Conservation (phyloP, 2,329 filamentous ascomycete species). For the Huntiella decipiens region DNA sequence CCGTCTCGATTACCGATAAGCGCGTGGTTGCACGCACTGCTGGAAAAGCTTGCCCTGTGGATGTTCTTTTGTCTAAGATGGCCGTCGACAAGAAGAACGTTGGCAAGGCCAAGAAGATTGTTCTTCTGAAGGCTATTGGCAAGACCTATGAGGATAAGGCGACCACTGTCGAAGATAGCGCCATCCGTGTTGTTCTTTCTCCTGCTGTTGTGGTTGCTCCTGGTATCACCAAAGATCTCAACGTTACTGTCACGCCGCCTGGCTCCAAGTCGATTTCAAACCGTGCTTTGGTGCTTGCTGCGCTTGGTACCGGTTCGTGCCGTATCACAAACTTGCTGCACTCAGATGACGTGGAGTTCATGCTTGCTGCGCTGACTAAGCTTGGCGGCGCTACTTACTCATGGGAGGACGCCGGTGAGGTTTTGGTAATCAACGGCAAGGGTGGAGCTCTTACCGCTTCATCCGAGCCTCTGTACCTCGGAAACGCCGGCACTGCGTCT, state of each 20-base stretch:
- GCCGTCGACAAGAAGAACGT: conserved; percentile 98
- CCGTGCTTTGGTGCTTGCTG: conserved; percentile 80
- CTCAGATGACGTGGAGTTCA: conserved; percentile 92
- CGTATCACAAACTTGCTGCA: conserved; percentile 83
- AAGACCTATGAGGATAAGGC: conserved; percentile 73
- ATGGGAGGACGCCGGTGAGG: conserved; percentile 89
- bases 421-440: conserved; percentile 74
- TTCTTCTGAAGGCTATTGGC: conserved; percentile 78
- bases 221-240: conserved; percentile 44
- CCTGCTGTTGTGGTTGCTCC: conserved; percentile 57
- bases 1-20: conserved; percentile 69
- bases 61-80: conserved; percentile 79
- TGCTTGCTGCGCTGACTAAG: conserved; percentile 77
- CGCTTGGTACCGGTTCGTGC: conserved; percentile 69
- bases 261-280: conserved; percentile 98
- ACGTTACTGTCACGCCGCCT: conserved; percentile 66
- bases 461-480: conserved; percentile 64
- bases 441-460: conserved; percentile 71
- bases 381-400: conserved; percentile 74
- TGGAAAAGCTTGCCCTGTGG: conserved; percentile 71
- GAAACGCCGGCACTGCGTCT: conserved; percentile 90
- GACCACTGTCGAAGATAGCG: conserved; percentile 69
- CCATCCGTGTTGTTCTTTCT: conserved; percentile 68
- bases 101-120: conserved; percentile 86
- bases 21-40: conserved; percentile 65